Base-by-base conservation (phyloP, 2,329 filamentous ascomycete genomes). In the Penicillium vulpinum region DNA sequence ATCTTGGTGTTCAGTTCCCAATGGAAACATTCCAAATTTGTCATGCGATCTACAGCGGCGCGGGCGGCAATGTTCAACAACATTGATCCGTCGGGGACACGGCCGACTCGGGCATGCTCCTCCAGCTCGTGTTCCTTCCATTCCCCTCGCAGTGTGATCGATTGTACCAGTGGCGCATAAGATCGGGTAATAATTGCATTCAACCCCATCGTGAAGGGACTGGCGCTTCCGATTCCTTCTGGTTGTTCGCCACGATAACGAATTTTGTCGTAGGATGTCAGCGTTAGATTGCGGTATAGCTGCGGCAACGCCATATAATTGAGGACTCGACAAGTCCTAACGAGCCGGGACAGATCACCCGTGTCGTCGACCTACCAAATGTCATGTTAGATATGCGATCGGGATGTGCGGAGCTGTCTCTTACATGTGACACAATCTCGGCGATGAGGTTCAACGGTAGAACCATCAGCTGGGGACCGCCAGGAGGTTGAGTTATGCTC, bases 231-330 rank as follows among this genome's bases (percentile, higher is more conserved):
- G 69, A 82, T 84, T 11, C 85, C 85, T 66, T 86, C 83, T 0
- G 84, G 83, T 40, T 79, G 67, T 49, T 84, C 83, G 63, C 82
- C 77, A 58, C 80, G 75, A 67, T 85, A 86, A 48, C 84, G 81
- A 28, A 86, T 83, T 38, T 81, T 80, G 48, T 80, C 75, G 67
- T 87, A 85, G 8, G 83, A 85, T 52, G 77, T 81, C 33, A 88
- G 73, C 6, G 77, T 81, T 51, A 87, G 79, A 33, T 75, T 71
- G 67, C 79, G 77, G 71, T 87, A 88, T 39, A 88, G 79, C 55
- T 82, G 83, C 21, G 85, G 85, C 3, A 87, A 74, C 33, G 82
- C 78, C 83, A 88, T 86, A 73, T 87, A 88, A 63, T 86, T 84
- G 63, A 87, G 78, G 39, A 87, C 78, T 15, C 83, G 79, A 59